Evolutionary conservation across 768 basidiomycete species (phyloP).

Genomic region (Cystobasidium ongulense): DNA sequence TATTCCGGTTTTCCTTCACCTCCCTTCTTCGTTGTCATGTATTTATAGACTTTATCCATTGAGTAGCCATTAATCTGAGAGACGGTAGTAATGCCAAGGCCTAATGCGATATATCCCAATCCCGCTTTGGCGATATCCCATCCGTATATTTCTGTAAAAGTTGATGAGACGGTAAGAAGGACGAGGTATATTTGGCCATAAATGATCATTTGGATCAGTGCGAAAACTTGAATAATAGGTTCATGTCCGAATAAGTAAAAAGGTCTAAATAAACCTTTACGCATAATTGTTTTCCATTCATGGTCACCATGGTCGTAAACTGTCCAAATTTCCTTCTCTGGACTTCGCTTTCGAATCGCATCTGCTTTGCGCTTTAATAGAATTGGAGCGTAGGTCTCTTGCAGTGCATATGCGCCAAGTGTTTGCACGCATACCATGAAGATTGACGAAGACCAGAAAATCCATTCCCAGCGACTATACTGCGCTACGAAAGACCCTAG

Average conservation of each 20-base stretch:
- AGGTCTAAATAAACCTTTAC: conserved; percentile 57
- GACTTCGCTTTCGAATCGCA: conserved; percentile 41
- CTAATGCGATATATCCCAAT: conserved; percentile 64
- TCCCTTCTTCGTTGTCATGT: conserved; percentile 53
- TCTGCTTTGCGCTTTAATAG: conserved; percentile 42
- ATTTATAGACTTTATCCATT: conserved; percentile 55
- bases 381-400: conserved; percentile 46
- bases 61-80: conserved; percentile 53
- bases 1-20: conserved; percentile 55
- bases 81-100: conserved; percentile 54
- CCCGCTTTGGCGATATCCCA: conserved; percentile 57
- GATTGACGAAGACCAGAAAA: conserved; percentile 64
- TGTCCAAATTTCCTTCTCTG: conserved; percentile 34
- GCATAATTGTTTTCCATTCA: conserved; percentile 34
- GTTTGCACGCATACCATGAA: conserved; percentile 43
- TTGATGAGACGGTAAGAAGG: conserved; percentile 36
- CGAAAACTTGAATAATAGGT: conserved; percentile 61
- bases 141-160: conserved; percentile 48
- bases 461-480: conserved; percentile 53
- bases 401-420: conserved; percentile 41
- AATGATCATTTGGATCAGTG: conserved; percentile 61
- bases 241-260: conserved; percentile 57
- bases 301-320: conserved; percentile 41
- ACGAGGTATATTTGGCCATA: conserved; percentile 51
- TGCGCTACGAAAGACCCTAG: conserved; percentile 49